Base-by-base conservation (phyloP, 2,329 filamentous ascomycete genomes). In the Pseudopyricularia cyperi region DNA sequence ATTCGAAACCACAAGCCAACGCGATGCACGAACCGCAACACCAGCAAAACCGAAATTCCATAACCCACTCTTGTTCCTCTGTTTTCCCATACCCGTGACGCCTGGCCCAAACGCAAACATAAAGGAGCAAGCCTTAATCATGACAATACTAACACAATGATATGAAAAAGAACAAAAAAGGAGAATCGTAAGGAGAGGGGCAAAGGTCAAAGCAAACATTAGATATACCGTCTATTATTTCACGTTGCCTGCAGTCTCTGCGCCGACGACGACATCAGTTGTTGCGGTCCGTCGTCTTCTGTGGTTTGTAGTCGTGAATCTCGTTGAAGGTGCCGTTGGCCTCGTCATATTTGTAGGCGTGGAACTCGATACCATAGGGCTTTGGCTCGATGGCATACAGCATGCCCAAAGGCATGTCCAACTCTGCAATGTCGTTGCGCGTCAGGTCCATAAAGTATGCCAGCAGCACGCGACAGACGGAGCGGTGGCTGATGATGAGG, bases 361-460 rank as follows among this genome's bases (percentile, higher is more conserved):
- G 91, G 71, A 97, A 96, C 55, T 95, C 91, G 54, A 96, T 90
- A 14, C 93, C 93, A 59, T 98, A 98, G 1, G 93, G 93, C 74
- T 96, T 96, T 33, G 93, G 93, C 68, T 98, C 91, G 48, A 98
- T 85, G 59, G 89, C 87, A 66, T 95, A 98, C 7, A 96, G 75
- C 74, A 95, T 90, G 17, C 93, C 93, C 48, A 98, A 73, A 0
- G 93, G 93, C 46, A 96, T 87, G 63, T 97, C 91, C 55, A 98
- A 78, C 60, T 96, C 89, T 12, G 93, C 91, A 55, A 98, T 94
- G 62, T 95, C 87, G 57, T 95, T 84, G 34, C 90, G 77, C 49
- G 87, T 89, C 51, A 97, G 74, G 54, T 95, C 90, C 72, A 93
- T 89, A 69, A 98, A 98, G 68, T 98, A 98, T 1, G 91, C 90